Evolutionary conservation across 1,284 basidiomycete species (phyloP), one percentile per base, ranked within the genome.

Genomic region (Puccinia sorghi): DNA sequence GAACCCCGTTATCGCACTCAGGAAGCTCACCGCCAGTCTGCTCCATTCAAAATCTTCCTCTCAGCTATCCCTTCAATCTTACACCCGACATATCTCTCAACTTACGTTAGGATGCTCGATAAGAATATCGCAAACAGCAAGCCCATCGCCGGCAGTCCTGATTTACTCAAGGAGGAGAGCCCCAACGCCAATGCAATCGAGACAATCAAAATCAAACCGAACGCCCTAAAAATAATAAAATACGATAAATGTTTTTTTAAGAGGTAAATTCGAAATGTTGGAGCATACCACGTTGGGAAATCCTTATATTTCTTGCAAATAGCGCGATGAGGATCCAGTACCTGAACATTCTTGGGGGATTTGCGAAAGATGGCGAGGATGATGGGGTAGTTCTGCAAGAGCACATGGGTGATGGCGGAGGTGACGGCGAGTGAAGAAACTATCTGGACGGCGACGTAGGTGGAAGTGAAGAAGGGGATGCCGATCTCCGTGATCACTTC

Each of bases 1-100:
- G 32, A 79, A 79, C 2, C 76, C 76, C 2, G 76, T 79, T 2
- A 79, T 54, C 17, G 59, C 76, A 32, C 41, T 72, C 50, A 79
- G 27, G 46, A 79, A 79, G 17, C 76, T 69, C 4, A 79, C 69
- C n/a, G 76, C 67, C 5, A 79, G 27, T 15, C 76, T 79, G 20
- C n/a, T 32, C 37, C 41, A 43, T 61, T 54, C 50, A 25, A 39
- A 46, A 46, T 46, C 43, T 46, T 46, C 43, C 6, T 46, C 43
- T 15, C 43, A 46, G 15, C 11, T 12, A 9, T 12, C 15, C 43
- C 5, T n/a, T n/a, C 32, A 32, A 1, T 32, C 32, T 4, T 32
- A 32, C 32, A 32, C 4, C 32, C 32, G 2, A 32, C 32, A 32
- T 32, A 1, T 32, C 32, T 27, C 27, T 43, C 20, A 25, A 77